Evolutionary conservation across 2,329 filamentous ascomycete species (phyloP), one percentile per base, ranked within the genome.

Genomic region (Fusarium guadeloupense): DNA sequence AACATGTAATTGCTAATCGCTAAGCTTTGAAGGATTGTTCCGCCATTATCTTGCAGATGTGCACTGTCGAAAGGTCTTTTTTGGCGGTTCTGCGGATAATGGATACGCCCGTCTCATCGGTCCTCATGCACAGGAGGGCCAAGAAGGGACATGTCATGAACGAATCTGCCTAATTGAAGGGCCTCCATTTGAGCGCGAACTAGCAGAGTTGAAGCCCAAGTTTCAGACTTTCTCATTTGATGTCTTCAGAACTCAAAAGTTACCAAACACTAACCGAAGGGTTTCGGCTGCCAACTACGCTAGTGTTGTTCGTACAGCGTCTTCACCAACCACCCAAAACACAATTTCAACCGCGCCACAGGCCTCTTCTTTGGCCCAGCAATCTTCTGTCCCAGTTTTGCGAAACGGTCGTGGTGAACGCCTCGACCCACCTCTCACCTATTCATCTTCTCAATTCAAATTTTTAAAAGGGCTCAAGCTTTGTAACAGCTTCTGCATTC

Each of bases 51-150:
- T 76, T 23, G 57, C 64, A 16, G 71, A 79, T 55, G 58, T 74
- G 9, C 78, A 80, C 49, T 80, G 77, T 53, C 72, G 68, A 12
- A 75, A 73, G 10, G 65, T 80, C 28, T 42, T 78, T 34, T 77
- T 80, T 38, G 77, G 76, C n/a, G 77, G 70, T 19, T 77, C 77
- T 3, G 70, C 74, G 5, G 78, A 80, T 46, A 77, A 74, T 49
- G 75, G 77, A 19, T 79, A 79, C 50, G 76, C 77, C n/a, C 75
- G 74, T 14, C 62, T 78, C 20, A 71, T 80, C 13, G 71, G 69
- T 4, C 68, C 72, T 1, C 71, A 76, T 42, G 59, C 66, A 2
- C 58, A 69, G 17, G 64, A 70, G 19, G 45, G 58, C 2, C 58
- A 69, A 17, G 64, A 70, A 19, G 45, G 58, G 10, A 7, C 12